These are phyloP conservation scores for Clarireedia monteithiana DNA, from an alignment of 2,329 filamentous ascomycete genomes.

Conservation along the genomic window DNA sequence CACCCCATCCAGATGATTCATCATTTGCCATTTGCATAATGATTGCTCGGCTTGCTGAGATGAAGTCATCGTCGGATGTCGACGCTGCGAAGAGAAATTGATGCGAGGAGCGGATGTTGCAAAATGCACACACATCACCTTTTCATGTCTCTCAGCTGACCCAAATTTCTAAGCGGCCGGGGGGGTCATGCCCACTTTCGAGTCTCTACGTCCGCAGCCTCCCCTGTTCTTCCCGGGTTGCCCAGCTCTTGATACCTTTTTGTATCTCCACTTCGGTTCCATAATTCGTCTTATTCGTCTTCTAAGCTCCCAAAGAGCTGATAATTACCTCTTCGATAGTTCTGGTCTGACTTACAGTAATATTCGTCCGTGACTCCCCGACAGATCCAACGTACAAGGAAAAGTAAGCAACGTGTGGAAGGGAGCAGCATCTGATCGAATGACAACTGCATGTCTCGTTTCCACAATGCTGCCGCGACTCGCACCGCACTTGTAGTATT, in stretches of 20 bases:
- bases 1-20: conserved; percentile 5
- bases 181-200: conserved; percentile 4
- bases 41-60: conserved; percentile 3
- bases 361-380: conserved; percentile 1
- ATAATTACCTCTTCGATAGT: neutral
- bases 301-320: conserved; percentile 1
- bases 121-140: conserved; percentile 4
- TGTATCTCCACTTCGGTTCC: conserved; percentile 7
- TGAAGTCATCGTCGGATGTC: conserved; percentile 6
- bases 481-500: neutral
- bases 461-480: neutral
- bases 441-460: neutral
- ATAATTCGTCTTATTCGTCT: conserved; percentile 11
- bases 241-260: neutral
- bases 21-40: neutral
- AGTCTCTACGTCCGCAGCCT: neutral
- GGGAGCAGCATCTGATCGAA: neutral
- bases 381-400: neutral
- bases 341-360: neutral
- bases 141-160: conserved; percentile 8
- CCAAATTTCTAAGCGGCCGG: neutral
- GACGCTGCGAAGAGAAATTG: conserved; percentile 3
- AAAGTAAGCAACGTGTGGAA: neutral
- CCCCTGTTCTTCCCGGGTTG: neutral
- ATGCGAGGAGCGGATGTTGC: neutral